These are phyloP conservation scores for Leccinum cinnamomeum DNA, from an alignment of 1,284 basidiomycete species.

Conservation along the genomic window DNA sequence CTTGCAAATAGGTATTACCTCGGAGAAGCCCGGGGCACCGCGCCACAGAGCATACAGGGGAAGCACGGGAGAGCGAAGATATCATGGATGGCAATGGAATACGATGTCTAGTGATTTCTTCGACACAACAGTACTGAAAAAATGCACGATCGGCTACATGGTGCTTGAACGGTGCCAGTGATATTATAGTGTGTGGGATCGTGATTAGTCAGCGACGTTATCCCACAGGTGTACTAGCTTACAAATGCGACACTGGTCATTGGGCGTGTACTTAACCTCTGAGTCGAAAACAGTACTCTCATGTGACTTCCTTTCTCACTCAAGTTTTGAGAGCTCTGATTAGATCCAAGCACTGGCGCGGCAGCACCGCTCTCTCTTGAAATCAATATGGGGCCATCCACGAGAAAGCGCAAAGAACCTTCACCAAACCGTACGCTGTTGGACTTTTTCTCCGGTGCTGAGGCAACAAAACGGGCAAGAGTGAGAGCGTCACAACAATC, in stretches of 20 bases:
- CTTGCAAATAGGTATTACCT: neutral
- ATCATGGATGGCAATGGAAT: neutral
- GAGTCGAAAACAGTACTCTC: neutral
- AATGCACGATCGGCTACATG: neutral
- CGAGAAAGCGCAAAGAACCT: slow-evolving; percentile 45
- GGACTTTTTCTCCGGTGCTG: slow-evolving; percentile 48
- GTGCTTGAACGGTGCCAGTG: neutral
- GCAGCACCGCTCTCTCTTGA: neutral
- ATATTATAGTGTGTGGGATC: neutral
- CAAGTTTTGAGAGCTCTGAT: neutral
- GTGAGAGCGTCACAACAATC: slow-evolving; percentile 6
- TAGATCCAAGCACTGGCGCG: neutral
- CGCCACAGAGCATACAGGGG: neutral
- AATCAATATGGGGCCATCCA: slow-evolving; percentile 29
- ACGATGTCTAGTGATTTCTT: neutral
- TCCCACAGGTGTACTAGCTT: neutral
- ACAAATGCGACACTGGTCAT: neutral
- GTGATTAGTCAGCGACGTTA: neutral
- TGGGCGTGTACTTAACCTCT: too few relatives aligned
- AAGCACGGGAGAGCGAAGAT: neutral
- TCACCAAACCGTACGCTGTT: slow-evolving; percentile 45
- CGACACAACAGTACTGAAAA: neutral
- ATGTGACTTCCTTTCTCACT: neutral
- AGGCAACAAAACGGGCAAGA: slow-evolving; percentile 27
- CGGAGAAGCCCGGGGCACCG: neutral